Evolutionary conservation across 2,329 filamentous ascomycete genomes (phyloP), one percentile per base, ranked within the genome.

Genomic region (Colletotrichum sp.): DNA sequence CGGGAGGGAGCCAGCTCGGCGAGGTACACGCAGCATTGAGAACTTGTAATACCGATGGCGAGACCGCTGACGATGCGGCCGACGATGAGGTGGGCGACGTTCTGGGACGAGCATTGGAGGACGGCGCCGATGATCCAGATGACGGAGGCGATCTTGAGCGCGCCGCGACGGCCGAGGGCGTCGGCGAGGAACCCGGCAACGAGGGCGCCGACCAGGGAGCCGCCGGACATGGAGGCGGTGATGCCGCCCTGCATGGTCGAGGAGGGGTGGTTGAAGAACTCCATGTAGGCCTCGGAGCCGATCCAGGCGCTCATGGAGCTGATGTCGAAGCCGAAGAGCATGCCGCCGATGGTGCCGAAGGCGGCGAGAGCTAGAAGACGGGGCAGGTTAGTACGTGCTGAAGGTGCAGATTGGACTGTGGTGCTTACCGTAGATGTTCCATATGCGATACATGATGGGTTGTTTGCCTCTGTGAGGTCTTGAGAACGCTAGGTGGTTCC

Each of bases 21-120:
- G 26, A 94, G 90, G 81, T 94, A 94, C 36, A 94, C 92, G 5
- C 92, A 92, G 3, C 93, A 92, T 80, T 93, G 92, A 4, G 92
- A 91, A 49, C 91, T 93, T 76, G 90, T 92, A 81, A 93, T 92
- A 79, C 93, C 93, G 70, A 94, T 92, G 67, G 90, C 89, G 59
- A 94, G 82, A 71, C 93, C 93, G 79, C 92, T 93, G 81, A 94
- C 88, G 77, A 93, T 85, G 66, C 90, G 88, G 8, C 89, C 90
- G 24, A 86, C 88, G 66, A 90, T 88, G 9, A 93, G 81, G 73
- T 90, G 88, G 6, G 85, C 87, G 52, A 93, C 83, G 71, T 92
- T 90, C 79, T 91, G 89, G 3, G 91, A 87, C 10, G 92, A 89
- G 75, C 89, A 90, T 76, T 91, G 89, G 65, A 94, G 87, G 62